Evolutionary conservation across 176 grass and related monocot species (phyloP).

Genomic region (Avena insularis): DNA sequence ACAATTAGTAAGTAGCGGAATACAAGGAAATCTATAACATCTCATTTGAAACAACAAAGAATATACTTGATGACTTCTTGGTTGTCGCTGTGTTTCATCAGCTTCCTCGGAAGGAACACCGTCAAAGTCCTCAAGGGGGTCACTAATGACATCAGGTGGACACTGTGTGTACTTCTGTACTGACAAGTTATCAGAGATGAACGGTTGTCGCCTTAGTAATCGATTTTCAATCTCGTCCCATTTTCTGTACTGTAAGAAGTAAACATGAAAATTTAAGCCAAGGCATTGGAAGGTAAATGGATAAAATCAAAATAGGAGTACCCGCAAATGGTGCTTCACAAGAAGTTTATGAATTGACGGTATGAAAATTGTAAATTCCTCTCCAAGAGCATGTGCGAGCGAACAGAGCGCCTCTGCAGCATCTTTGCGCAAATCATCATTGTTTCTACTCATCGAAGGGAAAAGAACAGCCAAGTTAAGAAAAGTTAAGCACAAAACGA

Average conservation of each 20-base stretch:
- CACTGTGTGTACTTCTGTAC: conserved; percentile 76
- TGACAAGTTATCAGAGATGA: conserved; percentile 72
- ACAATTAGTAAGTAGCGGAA: conserved; percentile 20
- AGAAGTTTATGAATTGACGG: conserved; percentile 90
- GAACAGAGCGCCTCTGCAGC: conserved; percentile 90
- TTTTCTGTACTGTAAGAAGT: conserved; percentile 77
- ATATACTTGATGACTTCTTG: conserved; percentile 86
- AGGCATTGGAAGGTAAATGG: conserved; percentile 11
- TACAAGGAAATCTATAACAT: conserved; percentile 26
- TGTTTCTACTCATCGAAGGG: conserved; percentile 64
- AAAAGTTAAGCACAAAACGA: conserved; percentile 18
- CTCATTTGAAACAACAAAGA: neutral
- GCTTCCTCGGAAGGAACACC: conserved; percentile 69
- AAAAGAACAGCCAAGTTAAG: conserved; percentile 26
- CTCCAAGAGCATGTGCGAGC: conserved; percentile 91
- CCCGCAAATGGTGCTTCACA: conserved; percentile 86
- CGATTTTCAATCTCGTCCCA: conserved; percentile 88
- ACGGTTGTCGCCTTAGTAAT: conserved; percentile 59
- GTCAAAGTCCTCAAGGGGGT: conserved; percentile 82
- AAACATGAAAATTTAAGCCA: conserved; percentile 32
- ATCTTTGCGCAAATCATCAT: conserved; percentile 92
- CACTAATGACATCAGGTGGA: conserved; percentile 80
- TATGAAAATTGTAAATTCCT: conserved; percentile 91
- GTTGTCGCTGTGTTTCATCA: conserved; percentile 72
- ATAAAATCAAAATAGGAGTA: conserved; percentile 50